phyloP scores from a whole-genome alignment of 2,329 filamentous ascomycete genomes.

The Calonectria multiphialidica region DNA sequence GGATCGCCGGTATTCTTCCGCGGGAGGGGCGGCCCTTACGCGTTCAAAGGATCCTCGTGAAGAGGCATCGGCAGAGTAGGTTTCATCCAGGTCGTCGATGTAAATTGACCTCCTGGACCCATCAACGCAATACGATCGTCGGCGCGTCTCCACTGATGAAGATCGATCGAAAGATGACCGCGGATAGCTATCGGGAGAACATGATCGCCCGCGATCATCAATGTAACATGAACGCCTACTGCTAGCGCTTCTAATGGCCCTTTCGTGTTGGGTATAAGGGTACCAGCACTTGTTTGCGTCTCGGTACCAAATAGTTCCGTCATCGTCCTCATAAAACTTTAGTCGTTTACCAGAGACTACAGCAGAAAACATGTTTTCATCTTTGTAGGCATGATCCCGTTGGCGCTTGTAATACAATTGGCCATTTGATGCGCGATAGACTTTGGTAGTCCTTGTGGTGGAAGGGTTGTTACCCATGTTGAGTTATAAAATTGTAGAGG shows the following conservation, averaged over 20 bases:
- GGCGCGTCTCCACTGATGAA: background rate
- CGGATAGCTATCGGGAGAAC: background rate
- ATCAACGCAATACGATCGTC: background rate
- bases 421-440: background rate
- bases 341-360: background rate
- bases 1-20: background rate
- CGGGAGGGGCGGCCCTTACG: background rate
- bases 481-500: background rate
- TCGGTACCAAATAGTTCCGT: background rate
- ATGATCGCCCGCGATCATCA: background rate
- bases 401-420: background rate
- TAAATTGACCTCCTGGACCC: background rate
- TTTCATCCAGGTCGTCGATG: background rate
- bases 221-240: background rate
- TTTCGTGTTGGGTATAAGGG: background rate
- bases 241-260: too few species aligned
- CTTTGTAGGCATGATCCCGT: background rate
- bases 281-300: background rate
- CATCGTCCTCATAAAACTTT: background rate
- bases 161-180: background rate
- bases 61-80: background rate
- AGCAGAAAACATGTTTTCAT: background rate
- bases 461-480: background rate
- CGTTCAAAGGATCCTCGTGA: background rate
- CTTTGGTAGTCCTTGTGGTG: background rate